These are phyloP conservation scores for Plasmodium vivax DNA, from an alignment of 169 alveolate species.

Conservation along the genomic window DNA sequence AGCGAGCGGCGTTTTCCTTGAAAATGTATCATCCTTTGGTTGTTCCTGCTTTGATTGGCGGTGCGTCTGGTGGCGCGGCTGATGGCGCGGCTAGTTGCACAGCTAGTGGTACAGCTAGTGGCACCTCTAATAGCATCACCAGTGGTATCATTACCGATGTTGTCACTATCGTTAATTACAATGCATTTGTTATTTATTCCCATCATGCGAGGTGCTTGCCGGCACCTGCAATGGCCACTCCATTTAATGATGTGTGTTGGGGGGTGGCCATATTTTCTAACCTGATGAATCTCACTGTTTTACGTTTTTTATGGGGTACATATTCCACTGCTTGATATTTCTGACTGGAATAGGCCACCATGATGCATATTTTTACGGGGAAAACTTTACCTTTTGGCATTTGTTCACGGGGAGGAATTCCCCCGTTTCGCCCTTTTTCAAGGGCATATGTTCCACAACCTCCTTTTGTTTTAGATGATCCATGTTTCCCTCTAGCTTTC, in stretches of 20 bases:
- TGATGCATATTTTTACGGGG: neutral
- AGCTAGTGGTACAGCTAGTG: neutral
- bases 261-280: neutral
- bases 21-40: conserved; percentile 1
- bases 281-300: neutral
- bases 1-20: neutral
- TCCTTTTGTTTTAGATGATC: neutral
- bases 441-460: neutral
- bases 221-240: neutral
- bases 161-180: neutral
- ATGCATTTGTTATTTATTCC: neutral
- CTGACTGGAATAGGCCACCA: neutral
- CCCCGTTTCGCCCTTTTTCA: neutral
- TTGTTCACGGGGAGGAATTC: neutral
- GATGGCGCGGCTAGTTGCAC: too few species aligned
- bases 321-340: neutral
- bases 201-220: neutral
- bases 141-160: neutral
- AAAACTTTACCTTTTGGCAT: neutral
- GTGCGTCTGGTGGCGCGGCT: neutral
- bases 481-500: neutral
- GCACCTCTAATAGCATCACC: neutral
- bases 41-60: neutral
- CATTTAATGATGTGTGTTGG: neutral
- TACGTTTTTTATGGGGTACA: neutral